Evolutionary conservation across 768 basidiomycete species (phyloP), one percentile per base, ranked within the genome.

Genomic region (Epithele typhae): DNA sequence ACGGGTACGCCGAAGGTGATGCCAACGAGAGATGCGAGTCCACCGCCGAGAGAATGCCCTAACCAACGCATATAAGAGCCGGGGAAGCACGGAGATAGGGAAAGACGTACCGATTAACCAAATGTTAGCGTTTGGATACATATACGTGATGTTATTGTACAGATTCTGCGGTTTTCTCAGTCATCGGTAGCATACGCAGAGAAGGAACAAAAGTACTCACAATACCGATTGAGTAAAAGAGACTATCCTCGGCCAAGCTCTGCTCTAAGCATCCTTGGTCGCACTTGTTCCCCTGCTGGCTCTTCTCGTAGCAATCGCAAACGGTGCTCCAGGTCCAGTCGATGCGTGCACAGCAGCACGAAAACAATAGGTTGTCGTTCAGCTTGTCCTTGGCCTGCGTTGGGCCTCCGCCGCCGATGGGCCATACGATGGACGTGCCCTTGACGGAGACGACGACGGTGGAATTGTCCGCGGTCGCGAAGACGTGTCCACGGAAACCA

Each of bases 331-430:
- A 98, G 0, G 90, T 90, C 43, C 92, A 89, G 25, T 88, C 91
- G n/a, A 97, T 89, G 6, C 87, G 77, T 2, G 92, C 94, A 59
- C 95, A 98, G 64, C 95, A 98, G 66, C 95, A 98, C 4, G 91
- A 87, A 69, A 95, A 95, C 25, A 98, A 68, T n/a, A 94, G 69
- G 60, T 95, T 98, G 58, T 97, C 94, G 66, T 98, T 98, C 48
- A 84, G 66, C 68, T 93, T 95, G 71, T 98, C 95, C 65, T 87
- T 96, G 59, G 74, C 76, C 33, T 79, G 75, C 8, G 94, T 96
- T 11, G 88, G 84, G 4, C 92, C 92, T 2, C 87, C 84, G 15
- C 79, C 81, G 7, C 89, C 74, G 58, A 83, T 75, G 8, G 84
- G 72, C 67, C 68, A 68, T 9, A 74, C 73, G 1, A 87, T 82